phyloP scores from a whole-genome alignment of 2,329 filamentous ascomycete species.

The Coleophoma cylindrospora region DNA sequence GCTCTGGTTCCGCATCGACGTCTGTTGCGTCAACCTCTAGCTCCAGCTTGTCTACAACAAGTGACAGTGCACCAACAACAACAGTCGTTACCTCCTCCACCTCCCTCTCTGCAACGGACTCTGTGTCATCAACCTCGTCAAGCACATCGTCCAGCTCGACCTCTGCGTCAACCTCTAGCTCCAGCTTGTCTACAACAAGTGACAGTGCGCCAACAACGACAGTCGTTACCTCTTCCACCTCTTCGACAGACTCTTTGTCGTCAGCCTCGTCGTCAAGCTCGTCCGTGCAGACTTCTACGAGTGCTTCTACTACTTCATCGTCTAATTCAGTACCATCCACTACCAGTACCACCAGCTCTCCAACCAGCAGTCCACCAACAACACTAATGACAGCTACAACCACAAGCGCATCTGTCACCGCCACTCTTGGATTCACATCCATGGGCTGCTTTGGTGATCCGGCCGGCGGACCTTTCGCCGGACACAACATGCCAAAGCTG shows the following conservation, averaged over 20 bases:
- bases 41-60: not conserved
- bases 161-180: not conserved
- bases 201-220: not conserved
- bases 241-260: not conserved
- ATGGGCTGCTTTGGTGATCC: slow-evolving; percentile 26
- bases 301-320: not conserved
- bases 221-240: not conserved
- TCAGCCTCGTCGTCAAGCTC: no score
- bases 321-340: slow-evolving; percentile 2
- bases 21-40: not conserved
- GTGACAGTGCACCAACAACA: not conserved
- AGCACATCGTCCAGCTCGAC: not conserved
- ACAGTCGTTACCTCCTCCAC: not conserved
- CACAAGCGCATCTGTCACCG: slow-evolving; percentile 5
- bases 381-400: not conserved
- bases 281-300: not conserved
- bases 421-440: slow-evolving; percentile 23
- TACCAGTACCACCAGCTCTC: slow-evolving; percentile 10
- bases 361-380: not conserved
- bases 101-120: no score
- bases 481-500: slow-evolving; percentile 26
- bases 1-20: not conserved
- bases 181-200: not conserved
- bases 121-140: not conserved
- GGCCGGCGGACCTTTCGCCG: slow-evolving; percentile 10